These are phyloP conservation scores for Rubia yunnanensis DNA, from an alignment of 257 asterid species.

Conservation along the genomic window DNA sequence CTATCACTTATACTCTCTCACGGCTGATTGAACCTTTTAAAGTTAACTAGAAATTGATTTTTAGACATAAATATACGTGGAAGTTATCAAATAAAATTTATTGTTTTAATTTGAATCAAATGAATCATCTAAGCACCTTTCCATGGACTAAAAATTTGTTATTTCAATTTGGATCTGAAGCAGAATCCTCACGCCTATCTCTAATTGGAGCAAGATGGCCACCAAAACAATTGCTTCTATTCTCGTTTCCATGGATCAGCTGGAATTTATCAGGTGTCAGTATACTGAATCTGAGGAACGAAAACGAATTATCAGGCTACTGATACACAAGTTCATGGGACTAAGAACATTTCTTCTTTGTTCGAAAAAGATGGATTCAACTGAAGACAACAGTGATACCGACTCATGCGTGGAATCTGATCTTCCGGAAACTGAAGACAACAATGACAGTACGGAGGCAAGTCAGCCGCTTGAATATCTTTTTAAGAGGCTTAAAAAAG, in stretches of 20 bases:
- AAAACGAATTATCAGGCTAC: not conserved
- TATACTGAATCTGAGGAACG: not conserved
- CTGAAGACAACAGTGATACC: not conserved
- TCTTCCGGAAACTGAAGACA: not conserved
- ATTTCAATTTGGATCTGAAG: no score
- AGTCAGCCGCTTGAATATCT: not conserved
- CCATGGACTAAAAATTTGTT: no score
- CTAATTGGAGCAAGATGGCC: not conserved
- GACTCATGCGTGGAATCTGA: not conserved
- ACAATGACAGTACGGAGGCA: not conserved
- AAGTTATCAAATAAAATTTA: no score
- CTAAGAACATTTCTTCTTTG: constrained; percentile 5
- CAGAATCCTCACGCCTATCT: no score
- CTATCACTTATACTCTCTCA: no score
- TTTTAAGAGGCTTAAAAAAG: not conserved
- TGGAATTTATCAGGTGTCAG: not conserved
- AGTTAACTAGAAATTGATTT: no score
- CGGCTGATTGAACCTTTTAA: no score
- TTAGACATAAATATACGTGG: no score
- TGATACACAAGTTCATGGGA: not conserved
- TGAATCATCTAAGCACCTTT: no score
- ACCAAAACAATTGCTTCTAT: not conserved
- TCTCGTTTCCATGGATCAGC: not conserved
- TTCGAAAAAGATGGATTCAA: not conserved
- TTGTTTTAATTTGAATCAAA: no score